Percentiles rank a stretch among this genome's conserved stretches.
Evolutionary conservation across 495 filamentous ascomycete species (phyloP).

Genomic region (Terfezia boudieri): DNA sequence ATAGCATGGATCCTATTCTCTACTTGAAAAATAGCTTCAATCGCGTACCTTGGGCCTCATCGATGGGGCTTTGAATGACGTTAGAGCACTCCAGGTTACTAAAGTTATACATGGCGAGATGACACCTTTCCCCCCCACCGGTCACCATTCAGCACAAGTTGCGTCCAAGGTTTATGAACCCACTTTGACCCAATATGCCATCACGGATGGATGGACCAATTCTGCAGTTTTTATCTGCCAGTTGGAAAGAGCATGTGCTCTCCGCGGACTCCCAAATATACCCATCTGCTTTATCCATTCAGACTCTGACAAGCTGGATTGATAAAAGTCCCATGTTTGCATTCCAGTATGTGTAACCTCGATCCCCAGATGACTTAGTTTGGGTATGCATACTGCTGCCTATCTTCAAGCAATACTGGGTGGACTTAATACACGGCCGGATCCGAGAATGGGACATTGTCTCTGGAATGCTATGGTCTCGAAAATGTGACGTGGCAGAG

Average conservation of each 20-base stretch:
- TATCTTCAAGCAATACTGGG: background rate
- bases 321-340: background rate
- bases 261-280: background rate
- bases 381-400: background rate
- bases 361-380: background rate
- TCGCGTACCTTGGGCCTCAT: no score
- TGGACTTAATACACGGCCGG: background rate
- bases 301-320: background rate
- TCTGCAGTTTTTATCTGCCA: no score
- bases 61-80: no score
- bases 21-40: no score
- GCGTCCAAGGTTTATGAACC: no score
- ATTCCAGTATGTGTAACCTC: background rate
- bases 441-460: background rate
- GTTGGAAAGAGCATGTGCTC: background rate
- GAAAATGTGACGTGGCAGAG: background rate
- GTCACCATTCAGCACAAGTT: no score
- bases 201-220: no score
- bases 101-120: no score
- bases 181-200: no score
- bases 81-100: no score
- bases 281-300: background rate
- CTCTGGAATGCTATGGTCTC: background rate
- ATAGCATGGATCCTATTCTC: no score
- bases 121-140: no score